phyloP scores from a whole-genome alignment of 139 green algal genomes.

The Limnomonas spitsbergensis region DNA sequence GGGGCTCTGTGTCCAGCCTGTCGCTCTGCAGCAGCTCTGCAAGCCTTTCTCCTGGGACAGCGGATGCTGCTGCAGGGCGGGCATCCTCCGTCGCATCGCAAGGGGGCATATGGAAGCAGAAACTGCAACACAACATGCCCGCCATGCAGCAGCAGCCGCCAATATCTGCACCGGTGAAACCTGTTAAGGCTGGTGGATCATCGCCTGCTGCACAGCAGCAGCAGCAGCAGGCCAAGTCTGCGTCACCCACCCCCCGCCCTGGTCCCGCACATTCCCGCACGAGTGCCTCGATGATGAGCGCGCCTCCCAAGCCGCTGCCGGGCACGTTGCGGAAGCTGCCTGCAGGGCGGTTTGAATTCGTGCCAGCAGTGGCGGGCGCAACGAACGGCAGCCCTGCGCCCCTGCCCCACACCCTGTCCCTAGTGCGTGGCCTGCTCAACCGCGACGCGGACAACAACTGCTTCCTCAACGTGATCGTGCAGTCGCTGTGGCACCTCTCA shows the following conservation, averaged over 20 bases:
- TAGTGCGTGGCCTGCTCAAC: constrained; percentile 66
- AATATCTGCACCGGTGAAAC: too few species aligned
- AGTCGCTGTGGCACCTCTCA: constrained; percentile 64
- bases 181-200: not conserved
- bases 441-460: constrained; percentile 63
- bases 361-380: not conserved
- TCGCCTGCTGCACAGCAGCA: not conserved
- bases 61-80: too few species aligned
- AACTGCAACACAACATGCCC: constrained; percentile 16
- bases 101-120: constrained; percentile 8
- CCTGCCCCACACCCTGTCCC: constrained; percentile 22
- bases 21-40: not conserved
- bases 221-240: not conserved
- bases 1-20: not conserved
- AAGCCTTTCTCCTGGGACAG: too few species aligned
- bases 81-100: not conserved
- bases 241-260: not conserved
- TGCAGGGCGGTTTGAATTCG: not conserved
- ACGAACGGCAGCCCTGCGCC: not conserved
- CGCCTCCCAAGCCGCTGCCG: not conserved
- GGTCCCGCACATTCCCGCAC: not conserved
- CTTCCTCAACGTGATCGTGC: constrained; percentile 79
- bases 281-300: not conserved
- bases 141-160: constrained; percentile 10
- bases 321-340: not conserved